Conservation (phyloP, 768 basidiomycete species). For the Asterophora parasitica region DNA sequence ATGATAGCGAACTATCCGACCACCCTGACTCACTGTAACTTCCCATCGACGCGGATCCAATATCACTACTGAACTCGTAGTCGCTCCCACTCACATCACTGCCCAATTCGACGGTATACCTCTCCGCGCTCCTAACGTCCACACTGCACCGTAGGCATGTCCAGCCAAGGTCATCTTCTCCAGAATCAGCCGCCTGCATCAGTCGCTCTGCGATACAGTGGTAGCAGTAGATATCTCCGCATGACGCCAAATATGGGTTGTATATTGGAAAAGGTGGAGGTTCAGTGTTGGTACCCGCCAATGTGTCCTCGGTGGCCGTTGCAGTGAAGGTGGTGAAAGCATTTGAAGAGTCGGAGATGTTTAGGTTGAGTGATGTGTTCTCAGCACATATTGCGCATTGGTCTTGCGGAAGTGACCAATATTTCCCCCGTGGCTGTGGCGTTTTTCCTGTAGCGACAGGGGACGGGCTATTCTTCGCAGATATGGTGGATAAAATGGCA, state of each 20-base stretch:
- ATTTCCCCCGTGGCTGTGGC: slow-evolving; percentile 49
- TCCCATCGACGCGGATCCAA: slow-evolving; percentile 53
- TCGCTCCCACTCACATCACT: slow-evolving; percentile 44
- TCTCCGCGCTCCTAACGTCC: slow-evolving; percentile 57
- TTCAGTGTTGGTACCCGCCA: slow-evolving; percentile 29
- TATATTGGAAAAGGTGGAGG: slow-evolving; percentile 63
- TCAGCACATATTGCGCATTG: slow-evolving; percentile 92
- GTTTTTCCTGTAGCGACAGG: background rate
- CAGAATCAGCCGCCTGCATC: slow-evolving; percentile 67
- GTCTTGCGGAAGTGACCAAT: slow-evolving; percentile 60
- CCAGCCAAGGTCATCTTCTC: slow-evolving; percentile 57
- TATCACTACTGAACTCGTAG: slow-evolving; percentile 58
- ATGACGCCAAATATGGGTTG: slow-evolving; percentile 79
- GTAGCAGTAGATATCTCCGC: slow-evolving; percentile 89
- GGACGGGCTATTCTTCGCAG: slow-evolving; percentile 16
- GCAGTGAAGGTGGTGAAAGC: slow-evolving; percentile 36
- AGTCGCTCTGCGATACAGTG: slow-evolving; percentile 85
- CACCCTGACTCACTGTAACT: slow-evolving; percentile 45
- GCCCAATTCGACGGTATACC: slow-evolving; percentile 42
- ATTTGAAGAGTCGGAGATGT: slow-evolving; percentile 48
- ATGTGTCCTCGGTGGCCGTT: slow-evolving; percentile 16
- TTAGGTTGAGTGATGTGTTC: slow-evolving; percentile 59
- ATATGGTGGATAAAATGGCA: slow-evolving; percentile 26
- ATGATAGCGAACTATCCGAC: slow-evolving; percentile 26
- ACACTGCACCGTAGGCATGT: slow-evolving; percentile 79